phyloP scores from a whole-genome alignment of 1,284 basidiomycete genomes.

The Vanrija pseudolonga region DNA sequence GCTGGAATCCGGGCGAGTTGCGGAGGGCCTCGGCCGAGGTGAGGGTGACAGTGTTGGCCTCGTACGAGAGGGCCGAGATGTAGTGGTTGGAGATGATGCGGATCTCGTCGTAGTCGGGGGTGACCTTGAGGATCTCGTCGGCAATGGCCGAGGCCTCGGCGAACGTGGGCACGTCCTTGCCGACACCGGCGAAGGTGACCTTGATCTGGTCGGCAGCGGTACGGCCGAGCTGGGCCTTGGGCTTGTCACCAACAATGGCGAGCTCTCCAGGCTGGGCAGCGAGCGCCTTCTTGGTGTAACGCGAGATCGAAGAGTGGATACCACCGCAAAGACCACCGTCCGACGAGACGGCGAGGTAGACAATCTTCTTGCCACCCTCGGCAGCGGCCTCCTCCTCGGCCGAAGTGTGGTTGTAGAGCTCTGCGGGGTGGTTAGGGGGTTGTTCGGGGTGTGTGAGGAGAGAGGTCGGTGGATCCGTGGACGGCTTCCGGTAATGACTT shows the following conservation, averaged over 20 bases:
- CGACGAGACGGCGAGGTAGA: conserved; percentile 90
- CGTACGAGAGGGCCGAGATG: conserved; percentile 89
- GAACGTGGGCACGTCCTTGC: conserved; percentile 95
- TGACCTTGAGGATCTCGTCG: conserved; percentile 84
- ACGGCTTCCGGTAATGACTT: no score
- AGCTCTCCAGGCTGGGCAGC: conserved; percentile 62
- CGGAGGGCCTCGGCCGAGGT: conserved; percentile 74
- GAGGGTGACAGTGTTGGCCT: conserved; percentile 70
- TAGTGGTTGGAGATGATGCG: conserved; percentile 94
- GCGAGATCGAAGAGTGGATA: conserved; percentile 96
- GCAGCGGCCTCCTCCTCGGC: conserved; percentile 40
- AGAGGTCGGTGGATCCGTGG: background rate
- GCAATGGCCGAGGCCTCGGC: conserved; percentile 91
- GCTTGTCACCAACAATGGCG: conserved; percentile 95
- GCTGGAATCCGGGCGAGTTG: conserved; percentile 78
- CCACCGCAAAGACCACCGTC: conserved; percentile 99
- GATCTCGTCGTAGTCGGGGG: conserved; percentile 79
- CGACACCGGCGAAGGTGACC: conserved; percentile 95
- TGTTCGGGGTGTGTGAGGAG: background rate
- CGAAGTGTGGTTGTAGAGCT: conserved; percentile 71
- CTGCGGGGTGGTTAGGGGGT: conserved; percentile 49
- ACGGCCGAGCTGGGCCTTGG: conserved; percentile 86
- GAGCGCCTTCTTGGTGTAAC: conserved; percentile 70
- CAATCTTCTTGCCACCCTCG: conserved; percentile 64
- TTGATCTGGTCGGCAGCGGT: conserved; percentile 61